These are phyloP conservation scores for Yarrowia deformans DNA, from an alignment of 805 yeast species.

Conservation along the genomic window DNA sequence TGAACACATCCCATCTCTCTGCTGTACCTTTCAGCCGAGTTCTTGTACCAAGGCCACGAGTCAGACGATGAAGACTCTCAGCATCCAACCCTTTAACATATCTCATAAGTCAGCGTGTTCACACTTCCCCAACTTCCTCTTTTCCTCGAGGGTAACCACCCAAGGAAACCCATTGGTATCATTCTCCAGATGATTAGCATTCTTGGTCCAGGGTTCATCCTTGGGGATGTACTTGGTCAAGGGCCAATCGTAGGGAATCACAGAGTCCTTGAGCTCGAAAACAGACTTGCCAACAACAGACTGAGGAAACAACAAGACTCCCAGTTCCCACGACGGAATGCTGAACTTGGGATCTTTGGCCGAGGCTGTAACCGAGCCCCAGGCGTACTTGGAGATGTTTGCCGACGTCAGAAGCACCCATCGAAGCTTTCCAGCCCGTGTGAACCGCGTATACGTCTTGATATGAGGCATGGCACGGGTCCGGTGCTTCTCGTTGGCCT, in stretches of 20 bases:
- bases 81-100: too few species aligned
- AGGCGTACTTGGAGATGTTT: conserved; percentile 77
- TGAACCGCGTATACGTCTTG: conserved; percentile 60
- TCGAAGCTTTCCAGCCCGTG: conserved; percentile 52
- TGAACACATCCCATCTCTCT: too few species aligned
- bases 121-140: not conserved
- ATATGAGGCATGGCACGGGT: conserved; percentile 65
- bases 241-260: conserved; percentile 26
- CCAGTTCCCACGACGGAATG: conserved; percentile 61
- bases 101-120: too few species aligned
- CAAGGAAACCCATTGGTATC: conserved; percentile 24
- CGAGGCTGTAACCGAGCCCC: conserved; percentile 63
- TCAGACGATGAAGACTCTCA: too few species aligned
- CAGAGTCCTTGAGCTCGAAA: conserved; percentile 1
- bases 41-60: too few species aligned
- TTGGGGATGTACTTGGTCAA: not conserved
- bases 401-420: conserved; percentile 82
- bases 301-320: conserved; percentile 57
- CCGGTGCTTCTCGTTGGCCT: conserved; percentile 47
- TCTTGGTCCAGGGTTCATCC: conserved; percentile 34
- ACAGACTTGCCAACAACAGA: conserved; percentile 43
- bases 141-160: conserved; percentile 10
- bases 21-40: too few species aligned
- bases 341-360: conserved; percentile 42
- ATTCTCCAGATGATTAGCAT: not conserved